Evolutionary conservation across 2,329 filamentous ascomycete species (phyloP).

Genomic region (Pseudocercospora eumusae): DNA sequence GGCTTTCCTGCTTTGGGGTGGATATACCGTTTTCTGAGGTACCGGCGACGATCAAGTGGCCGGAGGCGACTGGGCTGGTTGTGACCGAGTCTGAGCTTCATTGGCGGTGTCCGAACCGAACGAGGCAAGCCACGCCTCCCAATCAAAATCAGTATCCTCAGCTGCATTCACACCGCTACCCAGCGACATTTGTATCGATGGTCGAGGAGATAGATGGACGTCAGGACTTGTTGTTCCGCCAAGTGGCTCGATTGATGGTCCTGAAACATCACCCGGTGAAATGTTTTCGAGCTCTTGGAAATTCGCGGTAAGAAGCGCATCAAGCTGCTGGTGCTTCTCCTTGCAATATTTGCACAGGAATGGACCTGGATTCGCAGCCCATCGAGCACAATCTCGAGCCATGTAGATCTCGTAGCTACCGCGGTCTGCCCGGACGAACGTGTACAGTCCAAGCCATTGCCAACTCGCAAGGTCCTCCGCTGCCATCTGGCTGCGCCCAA

Average conservation of each 20-base stretch:
- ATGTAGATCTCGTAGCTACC: constrained; percentile 12
- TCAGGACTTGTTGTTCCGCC: not conserved
- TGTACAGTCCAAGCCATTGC: constrained; percentile 17
- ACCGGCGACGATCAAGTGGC: not conserved
- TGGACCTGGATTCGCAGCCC: constrained; percentile 9
- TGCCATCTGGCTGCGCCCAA: constrained; percentile 10
- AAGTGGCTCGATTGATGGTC: not conserved
- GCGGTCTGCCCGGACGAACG: constrained; percentile 14
- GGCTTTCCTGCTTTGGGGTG: constrained; percentile 57
- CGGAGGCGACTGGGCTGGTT: not conserved
- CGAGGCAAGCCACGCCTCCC: not conserved
- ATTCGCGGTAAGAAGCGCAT: not conserved
- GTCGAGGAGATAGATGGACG: not conserved
- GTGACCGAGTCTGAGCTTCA: not conserved
- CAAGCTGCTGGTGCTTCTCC: constrained; percentile 11
- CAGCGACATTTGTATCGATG: not conserved
- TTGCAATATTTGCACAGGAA: constrained; percentile 18
- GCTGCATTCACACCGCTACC: not conserved
- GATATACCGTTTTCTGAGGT: constrained; percentile 44
- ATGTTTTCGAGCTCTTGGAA: not conserved
- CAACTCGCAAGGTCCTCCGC: constrained; percentile 10
- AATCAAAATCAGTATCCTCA: not conserved
- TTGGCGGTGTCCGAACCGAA: not conserved
- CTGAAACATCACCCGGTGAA: not conserved
- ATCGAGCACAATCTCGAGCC: constrained; percentile 14